Base-by-base conservation (phyloP, 306 rosid genomes). In the Ormosia emarginata region DNA sequence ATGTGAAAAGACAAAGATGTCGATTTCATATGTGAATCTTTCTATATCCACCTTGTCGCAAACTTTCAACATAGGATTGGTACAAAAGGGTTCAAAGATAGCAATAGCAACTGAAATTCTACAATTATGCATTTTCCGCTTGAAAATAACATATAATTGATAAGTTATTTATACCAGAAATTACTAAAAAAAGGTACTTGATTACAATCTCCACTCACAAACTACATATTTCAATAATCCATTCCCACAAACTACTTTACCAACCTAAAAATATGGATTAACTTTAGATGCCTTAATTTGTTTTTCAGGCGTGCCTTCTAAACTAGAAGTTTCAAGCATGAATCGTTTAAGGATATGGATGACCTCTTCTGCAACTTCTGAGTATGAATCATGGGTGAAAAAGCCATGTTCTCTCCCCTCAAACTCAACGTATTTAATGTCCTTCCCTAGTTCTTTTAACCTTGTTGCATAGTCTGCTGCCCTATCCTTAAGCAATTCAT, bases 401-500 rank as follows among this genome's bases (percentile, higher is more conserved):
- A 95, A 93, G 0, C 98, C 98, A 86, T 95, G 99, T 77, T 95
- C 75, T 9, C 82, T 77, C 4, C 93, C 99, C 5, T 89, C 90
- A 86, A 95, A 92, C 86, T 88, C 95, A 50, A 95, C 66, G 50
- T 88, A 93, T 41, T 89, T 86, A 63, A 90, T 69, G 50, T 89
- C 85, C 82, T 95, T 89, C 34, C 93, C 93, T 9, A 86, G 18
- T 52, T 84, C 75, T 84, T 90, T 85, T 7, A 95, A 56, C 67
- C 75, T 87, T 50, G 8, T 79, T 11, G 86, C 94, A 73, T 95
- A 95, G 14, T 77, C 63, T 77, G 75, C 68, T n/a, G 77, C 97
- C 56, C 99, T 91, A 74, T 95, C 99, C 84, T 87, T 93, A 76
- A 95, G 79, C 85, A 95, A 12, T 81, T 95, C 99, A 62, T 82